A percentile compares a stretch with the other conserved stretches of the same genome.
These are phyloP conservation scores for Bromus sterilis DNA, from an alignment of 176 grass and related monocot species.

Conservation along the genomic window DNA sequence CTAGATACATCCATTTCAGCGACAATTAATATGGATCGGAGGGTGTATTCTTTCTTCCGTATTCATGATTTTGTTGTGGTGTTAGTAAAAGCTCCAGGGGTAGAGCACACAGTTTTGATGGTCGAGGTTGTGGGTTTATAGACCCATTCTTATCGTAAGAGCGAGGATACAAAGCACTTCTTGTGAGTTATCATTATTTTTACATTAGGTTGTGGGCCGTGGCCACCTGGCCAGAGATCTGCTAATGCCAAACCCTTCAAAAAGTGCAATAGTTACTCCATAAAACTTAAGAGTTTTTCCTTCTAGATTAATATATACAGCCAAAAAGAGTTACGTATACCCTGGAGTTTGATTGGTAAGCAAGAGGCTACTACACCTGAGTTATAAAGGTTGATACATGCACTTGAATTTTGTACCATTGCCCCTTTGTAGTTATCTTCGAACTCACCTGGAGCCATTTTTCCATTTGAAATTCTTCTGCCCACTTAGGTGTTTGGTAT, in stretches of 20 bases:
- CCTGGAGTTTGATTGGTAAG: background rate
- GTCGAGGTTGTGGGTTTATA: background rate
- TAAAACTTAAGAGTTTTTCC: background rate
- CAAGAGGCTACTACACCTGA: background rate
- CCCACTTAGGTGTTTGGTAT: background rate
- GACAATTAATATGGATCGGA: no score
- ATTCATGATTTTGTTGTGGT: background rate
- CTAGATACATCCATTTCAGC: no score
- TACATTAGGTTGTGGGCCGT: background rate
- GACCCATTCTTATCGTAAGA: background rate
- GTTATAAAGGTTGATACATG: background rate
- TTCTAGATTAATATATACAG: background rate
- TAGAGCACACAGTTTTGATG: background rate
- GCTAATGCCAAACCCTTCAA: background rate
- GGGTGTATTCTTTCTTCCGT: background rate
- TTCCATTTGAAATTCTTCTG: background rate
- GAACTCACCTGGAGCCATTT: background rate
- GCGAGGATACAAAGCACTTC: background rate
- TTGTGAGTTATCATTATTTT: background rate
- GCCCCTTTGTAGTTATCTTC: background rate
- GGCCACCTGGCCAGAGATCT: no score
- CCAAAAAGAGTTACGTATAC: background rate
- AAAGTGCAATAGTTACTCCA: background rate
- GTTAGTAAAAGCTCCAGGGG: background rate
- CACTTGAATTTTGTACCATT: background rate